Evolutionary conservation across 345 rosid species (phyloP), one percentile per base, ranked within the genome.

Genomic region (Ceriops zippeliana): DNA sequence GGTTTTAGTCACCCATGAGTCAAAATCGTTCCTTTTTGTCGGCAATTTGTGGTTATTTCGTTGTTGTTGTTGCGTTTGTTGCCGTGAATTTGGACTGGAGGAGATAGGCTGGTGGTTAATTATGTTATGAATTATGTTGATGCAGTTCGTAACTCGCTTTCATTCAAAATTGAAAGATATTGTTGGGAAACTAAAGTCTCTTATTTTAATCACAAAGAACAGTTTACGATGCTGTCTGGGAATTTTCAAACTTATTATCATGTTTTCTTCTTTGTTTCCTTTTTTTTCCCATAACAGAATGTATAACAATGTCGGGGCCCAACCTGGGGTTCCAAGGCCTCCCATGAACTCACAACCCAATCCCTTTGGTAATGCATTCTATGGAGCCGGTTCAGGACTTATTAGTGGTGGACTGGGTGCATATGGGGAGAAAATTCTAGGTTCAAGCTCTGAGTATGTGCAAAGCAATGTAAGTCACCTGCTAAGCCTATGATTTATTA

Each of bases 381-480:
- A 85, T 63, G 98, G 98, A 52, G 93, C 99, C 77, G 88, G 99
- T 75, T 91, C 99, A 66, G 99, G 96, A 54, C 84, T 95, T 63
- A 88, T 95, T 68, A 80, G 83, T 31, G 88, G 96, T 67, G 99
- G 99, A 37, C 78, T 92, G 69, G 97, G 98, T 61, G 99, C 97
- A 37, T 95, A 92, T 67, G 97, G 98, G 26, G 99, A 84, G 82
- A 92, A 84, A 74, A 84, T 92, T 63, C 77, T 95, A 17, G 98
- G 99, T 19, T 88, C 98, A 6, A 91, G 98, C 73, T 90, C 98
- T 52, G 99, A 95, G 76, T 95, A 91, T 64, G 98, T 95, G 74
- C 98, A 93, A 84, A 92, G 99, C 80, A 95, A 95, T 80, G 99
- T 95, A 80, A 90, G 98, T 73, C 15, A 70, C 73, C 59, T 62